Evolutionary conservation across 495 filamentous ascomycete species (phyloP), one percentile per base, ranked within the genome.

Genomic region (Penicillium tannophilum): DNA sequence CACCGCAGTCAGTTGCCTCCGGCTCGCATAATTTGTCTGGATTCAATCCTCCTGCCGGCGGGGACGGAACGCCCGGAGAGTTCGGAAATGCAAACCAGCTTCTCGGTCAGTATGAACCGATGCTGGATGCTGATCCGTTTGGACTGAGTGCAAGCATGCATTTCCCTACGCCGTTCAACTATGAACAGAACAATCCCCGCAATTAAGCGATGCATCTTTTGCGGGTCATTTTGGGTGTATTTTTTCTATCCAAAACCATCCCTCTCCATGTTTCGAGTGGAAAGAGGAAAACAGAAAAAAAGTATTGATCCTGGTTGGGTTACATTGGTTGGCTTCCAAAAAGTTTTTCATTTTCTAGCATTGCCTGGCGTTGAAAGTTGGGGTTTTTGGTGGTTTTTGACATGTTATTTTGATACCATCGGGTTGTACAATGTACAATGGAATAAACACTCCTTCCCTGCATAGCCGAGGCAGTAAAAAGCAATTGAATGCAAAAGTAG

Each of bases 81-180:
- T 81, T 78, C 55, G 71, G 73, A 39, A 82, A 82, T 60, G 84
- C 89, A 77, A 88, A 86, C 28, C 82, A 70, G 10, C 75, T 91
- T 12, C 82, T 95, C 63, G 91, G 93, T 64, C 84, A 86, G n/a
- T 89, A 84, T 66, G 88, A 91, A 67, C 88, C 90, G 10, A 88
- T 89, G 74, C 81, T 94, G 41, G 92, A 96, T 70, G 88, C 90
- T 59, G 92, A 96, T 74, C 91, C 92, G 9, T 97, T 96, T 65
- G 92, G 92, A 17, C 77, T 96, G 44, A 91, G 88, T 54, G 91
- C 92, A 20, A 94, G 90, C 75, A 95, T 97, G 92, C 90, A 92
- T 63, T 97, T 95, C 65, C 92, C 92, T 20, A 92, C 90, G 4
- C 89, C 91, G 42, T 96, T 93, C 76, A 89, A 87, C 53, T 92